Evolutionary conservation across 257 asterid genomes (phyloP), one percentile per base, ranked within the genome.

Genomic region (Solanum medicagineum): DNA sequence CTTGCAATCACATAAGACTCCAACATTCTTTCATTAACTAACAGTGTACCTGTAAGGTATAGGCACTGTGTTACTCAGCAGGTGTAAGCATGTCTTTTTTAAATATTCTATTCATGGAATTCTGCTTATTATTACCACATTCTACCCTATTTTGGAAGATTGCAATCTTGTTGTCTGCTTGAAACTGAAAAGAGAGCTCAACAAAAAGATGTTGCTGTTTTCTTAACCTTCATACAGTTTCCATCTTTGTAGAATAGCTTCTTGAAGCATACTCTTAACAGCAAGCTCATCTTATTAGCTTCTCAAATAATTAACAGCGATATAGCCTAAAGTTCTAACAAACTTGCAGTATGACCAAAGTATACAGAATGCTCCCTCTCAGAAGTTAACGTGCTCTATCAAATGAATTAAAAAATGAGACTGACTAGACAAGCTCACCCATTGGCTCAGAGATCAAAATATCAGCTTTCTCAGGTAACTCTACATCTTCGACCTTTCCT

Each of bases 1-100:
- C 99, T 95, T 73, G 99, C 99, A 87, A 97, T 97, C 85, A 97
- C 93, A 87, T 95, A 97, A 13, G 99, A 91, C 90, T 97, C 99
- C 56, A 97, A 91, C 99, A 97, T 97, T 90, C 99, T 94, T 91
- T 97, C 99, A 87, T 97, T 97, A 80, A 97, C 91, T 60, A 97
- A 95, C 90, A 97, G 91, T 80, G 99, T 97, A 81, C 99, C 99
- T 95, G 94, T 90, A 91, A 73, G 81, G 87, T 84, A 83, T 81
- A 80, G 86, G 80, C 59, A 83, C 75, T 49, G 84, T 54, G 51
- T 69, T 51, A 53, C 59, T 81, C 22, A 53, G 80, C 83, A 79
- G 83, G 69, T 84, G 80, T 49, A 47, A 53, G 81, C 83, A 77
- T 70, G 66, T 79, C 66, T 29, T 17, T 51, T 79, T 79, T 53